Evolutionary conservation across 371 early-diverging fungal species (phyloP), one percentile per base, ranked within the genome.

Genomic region (Entomophthora muscae): DNA sequence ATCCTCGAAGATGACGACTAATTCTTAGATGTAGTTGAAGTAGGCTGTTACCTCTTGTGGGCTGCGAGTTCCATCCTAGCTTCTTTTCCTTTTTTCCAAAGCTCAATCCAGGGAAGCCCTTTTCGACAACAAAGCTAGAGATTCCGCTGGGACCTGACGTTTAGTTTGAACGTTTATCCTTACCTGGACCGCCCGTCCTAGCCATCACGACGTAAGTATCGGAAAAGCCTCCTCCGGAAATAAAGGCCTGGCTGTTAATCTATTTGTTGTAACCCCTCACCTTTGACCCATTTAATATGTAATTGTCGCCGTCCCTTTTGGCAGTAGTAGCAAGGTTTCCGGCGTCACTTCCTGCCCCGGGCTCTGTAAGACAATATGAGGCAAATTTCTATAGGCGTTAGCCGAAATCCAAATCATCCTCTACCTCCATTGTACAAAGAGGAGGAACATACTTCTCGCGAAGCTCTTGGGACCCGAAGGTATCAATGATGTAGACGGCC

Each of bases 231-330:
- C 76, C 83, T 31, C 78, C 79, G 0, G 76, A 76, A 54, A 83
- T 83, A 66, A 83, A 83, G 12, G 80, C 82, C 69, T 79, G 55
- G 32, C 10, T 32, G 31, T 32, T 21, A 27, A 59, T 31, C n/a
- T n/a, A n/a, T n/a, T 29, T n/a, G 3, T 27, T 12, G 22, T 27
- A 5, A 10, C 12, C 17, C 7, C 29, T 26, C 51, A 63, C 64
- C 75, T 90, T 90, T 72, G 83, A 78, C 0, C 90, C 90, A 63
- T 90, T 90, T 31, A 90, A 65, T 0, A 88, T 74, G 72, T 84
- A 87, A 24, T 84, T 67, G 33, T 83, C 78, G 0, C 84, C 83
- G 61, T 84, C 82, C 63, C 76, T 75, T 64, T 75, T 78, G 1
- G 90, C 90, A 3, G 74, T 73, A 0, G 89, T 88, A 3, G 72